Conservation (phyloP, 495 filamentous ascomycete genomes). For the Penicillium paradoxum region DNA sequence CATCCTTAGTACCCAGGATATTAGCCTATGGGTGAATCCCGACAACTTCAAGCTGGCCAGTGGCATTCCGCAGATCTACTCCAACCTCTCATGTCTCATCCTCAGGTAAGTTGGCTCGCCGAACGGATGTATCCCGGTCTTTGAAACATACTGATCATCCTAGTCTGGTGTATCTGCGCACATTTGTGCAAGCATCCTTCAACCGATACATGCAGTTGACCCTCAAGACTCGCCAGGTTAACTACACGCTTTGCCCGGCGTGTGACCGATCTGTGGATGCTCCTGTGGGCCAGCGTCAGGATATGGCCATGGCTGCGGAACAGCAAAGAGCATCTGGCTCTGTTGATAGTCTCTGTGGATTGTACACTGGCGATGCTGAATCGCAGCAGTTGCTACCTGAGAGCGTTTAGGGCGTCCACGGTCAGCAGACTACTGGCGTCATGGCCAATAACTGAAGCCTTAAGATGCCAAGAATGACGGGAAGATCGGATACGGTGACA, state of each 20-base stretch:
- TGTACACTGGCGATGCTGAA: background rate
- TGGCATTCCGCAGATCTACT: constrained; percentile 5
- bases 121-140: background rate
- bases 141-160: background rate
- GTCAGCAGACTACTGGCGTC: too few relatives aligned
- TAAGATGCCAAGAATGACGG: too few relatives aligned
- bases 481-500: too few relatives aligned
- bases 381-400: background rate
- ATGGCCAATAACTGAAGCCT: too few relatives aligned
- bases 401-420: background rate
- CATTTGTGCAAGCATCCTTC: background rate
- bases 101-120: background rate
- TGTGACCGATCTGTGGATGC: background rate
- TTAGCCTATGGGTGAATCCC: background rate
- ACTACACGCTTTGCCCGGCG: constrained; percentile 3
- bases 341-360: background rate
- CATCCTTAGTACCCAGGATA: background rate
- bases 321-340: background rate
- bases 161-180: constrained; percentile 5
- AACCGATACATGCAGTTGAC: background rate
- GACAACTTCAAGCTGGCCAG: background rate
- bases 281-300: background rate
- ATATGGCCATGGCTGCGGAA: background rate
- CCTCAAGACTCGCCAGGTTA: background rate
- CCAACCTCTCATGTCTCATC: constrained; percentile 6